A percentile compares a stretch with the other conserved stretches of the same genome.
Conservation (phyloP, 1,139 yeast genomes). For the Saccharomycopsis crataegensis region DNA sequence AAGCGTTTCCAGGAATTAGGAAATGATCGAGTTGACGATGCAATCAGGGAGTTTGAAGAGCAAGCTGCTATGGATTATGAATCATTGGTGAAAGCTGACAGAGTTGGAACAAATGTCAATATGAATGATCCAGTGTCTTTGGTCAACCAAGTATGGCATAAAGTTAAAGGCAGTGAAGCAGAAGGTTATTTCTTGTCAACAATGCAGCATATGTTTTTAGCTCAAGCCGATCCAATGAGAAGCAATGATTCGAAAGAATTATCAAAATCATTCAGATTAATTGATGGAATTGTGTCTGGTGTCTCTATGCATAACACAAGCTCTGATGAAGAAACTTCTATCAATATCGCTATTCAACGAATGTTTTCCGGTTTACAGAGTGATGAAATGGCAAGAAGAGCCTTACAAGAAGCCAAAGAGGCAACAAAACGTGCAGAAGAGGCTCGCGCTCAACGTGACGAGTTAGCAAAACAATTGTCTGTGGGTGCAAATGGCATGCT, state of each 20-base stretch:
- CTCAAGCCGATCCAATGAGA: constrained; percentile 50
- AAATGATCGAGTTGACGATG: constrained; percentile 57
- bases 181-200: constrained; percentile 70
- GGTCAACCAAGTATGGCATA: constrained; percentile 61
- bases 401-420: constrained; percentile 64
- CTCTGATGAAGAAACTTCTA: constrained; percentile 64
- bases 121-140: constrained; percentile 73
- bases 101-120: constrained; percentile 53
- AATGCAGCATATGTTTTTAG: constrained; percentile 73
- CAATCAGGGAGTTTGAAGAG: constrained; percentile 57
- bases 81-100: constrained; percentile 53
- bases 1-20: constrained; percentile 54
- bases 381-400: constrained; percentile 82
- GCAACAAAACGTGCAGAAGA: constrained; percentile 66
- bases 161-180: constrained; percentile 61
- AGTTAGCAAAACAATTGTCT: constrained; percentile 62
- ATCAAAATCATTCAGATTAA: constrained; percentile 62
- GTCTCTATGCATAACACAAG: constrained; percentile 58
- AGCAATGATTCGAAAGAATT: constrained; percentile 42
- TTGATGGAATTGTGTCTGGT: constrained; percentile 79
- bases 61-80: constrained; percentile 65
- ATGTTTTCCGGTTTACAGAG: constrained; percentile 75
- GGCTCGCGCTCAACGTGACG: constrained; percentile 80
- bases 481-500: constrained; percentile 83
- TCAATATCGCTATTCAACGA: constrained; percentile 78